These are phyloP conservation scores for Alternaria dauci DNA, from an alignment of 2,329 filamentous ascomycete species.

Conservation along the genomic window DNA sequence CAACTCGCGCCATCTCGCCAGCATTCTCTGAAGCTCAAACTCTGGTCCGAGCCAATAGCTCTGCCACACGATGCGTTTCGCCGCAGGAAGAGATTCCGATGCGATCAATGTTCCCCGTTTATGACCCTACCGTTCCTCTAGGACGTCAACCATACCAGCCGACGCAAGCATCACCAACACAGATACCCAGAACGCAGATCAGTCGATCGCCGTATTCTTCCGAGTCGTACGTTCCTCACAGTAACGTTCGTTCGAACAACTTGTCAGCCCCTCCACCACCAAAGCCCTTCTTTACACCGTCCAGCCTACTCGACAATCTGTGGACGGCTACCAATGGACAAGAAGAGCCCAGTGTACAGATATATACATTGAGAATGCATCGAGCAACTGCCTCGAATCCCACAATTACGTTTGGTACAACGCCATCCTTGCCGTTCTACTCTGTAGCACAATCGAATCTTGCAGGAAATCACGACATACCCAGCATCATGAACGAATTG, in stretches of 20 bases:
- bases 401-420: slow-evolving; percentile 69
- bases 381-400: slow-evolving; percentile 55
- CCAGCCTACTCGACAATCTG: slow-evolving; percentile 68
- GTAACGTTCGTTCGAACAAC: slow-evolving; percentile 43
- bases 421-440: slow-evolving; percentile 75
- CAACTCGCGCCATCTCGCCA: slow-evolving; percentile 44
- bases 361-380: slow-evolving; percentile 53
- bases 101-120: slow-evolving; percentile 78
- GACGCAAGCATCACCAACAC: slow-evolving; percentile 69
- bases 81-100: slow-evolving; percentile 57
- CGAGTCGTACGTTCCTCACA: slow-evolving; percentile 56
- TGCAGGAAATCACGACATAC: slow-evolving; percentile 59
- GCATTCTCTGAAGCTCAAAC: slow-evolving; percentile 48
- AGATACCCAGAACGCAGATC: slow-evolving; percentile 70
- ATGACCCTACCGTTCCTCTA: slow-evolving; percentile 72
- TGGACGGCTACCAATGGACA: slow-evolving; percentile 77
- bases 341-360: slow-evolving; percentile 54
- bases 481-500: slow-evolving; percentile 56
- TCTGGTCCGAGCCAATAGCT: slow-evolving; percentile 50
- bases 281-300: slow-evolving; percentile 56
- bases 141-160: slow-evolving; percentile 76
- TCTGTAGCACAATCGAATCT: slow-evolving; percentile 67
- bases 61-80: slow-evolving; percentile 38
- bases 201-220: slow-evolving; percentile 70
- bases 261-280: slow-evolving; percentile 31